Base-by-base conservation (phyloP, 192 early-diverging fungal species). In the Coemansia sp. region DNA sequence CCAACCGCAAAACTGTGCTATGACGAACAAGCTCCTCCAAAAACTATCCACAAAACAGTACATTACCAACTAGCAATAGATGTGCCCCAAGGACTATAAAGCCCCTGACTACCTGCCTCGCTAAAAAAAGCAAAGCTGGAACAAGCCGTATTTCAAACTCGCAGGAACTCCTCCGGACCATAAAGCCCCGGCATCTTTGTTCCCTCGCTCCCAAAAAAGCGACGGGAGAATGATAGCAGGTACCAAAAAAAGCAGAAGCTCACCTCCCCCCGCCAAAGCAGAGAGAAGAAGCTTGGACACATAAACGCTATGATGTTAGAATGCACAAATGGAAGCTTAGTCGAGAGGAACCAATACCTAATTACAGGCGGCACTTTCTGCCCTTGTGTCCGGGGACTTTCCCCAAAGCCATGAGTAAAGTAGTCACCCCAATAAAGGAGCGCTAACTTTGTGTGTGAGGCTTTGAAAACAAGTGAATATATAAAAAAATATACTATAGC, bases 321-420 rank as follows among this genome's bases (percentile, higher is more conserved):
- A 7, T 35, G 32, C 32, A 54, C 27, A 31, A 31, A 2, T 4
- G 51, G 51, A 31, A 25, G 2, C 15, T 27, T 31, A 27, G 22
- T 31, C 37, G 35, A 32, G 56, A 63, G 62, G 60, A 62, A 64
- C 60, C 67, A 70, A 72, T 82, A 82, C 79, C 79, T 76, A 31
- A 71, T 82, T 82, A 82, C 74, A 76, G 79, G 79, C 70, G 79
- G 79, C 79, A 82, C 73, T 82, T 82, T 82, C 79, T 82, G 79
- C 79, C 79, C 79, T 61, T 56, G 57, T 40, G 79, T 82, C 79
- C 79, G 79, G 79, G 79, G 79, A 82, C 79, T 82, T 82, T 82
- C 73, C 79, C 79, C 74, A 82, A 82, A 82, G 79, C 79, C 31
- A 60, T n/a, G 45, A 12, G 22, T 54, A 20, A 61, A 60, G 59